Percentiles rank a stretch among this genome's conserved stretches.
These are phyloP conservation scores for Fusarium coffeatum DNA, from an alignment of 2,329 filamentous ascomycete genomes.

Conservation along the genomic window DNA sequence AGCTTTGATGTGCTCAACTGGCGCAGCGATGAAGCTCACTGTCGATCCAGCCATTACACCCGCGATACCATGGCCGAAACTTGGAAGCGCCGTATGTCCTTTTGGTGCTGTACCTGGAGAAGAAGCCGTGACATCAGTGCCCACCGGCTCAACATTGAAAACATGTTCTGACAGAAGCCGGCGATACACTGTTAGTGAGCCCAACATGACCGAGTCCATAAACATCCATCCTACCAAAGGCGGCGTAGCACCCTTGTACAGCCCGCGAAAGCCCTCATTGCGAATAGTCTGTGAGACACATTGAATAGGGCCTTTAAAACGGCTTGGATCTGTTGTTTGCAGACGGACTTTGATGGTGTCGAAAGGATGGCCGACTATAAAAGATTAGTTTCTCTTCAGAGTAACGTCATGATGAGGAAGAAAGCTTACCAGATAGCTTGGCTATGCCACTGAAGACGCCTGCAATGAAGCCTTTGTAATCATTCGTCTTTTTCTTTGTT, in stretches of 20 bases:
- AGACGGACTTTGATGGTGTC: slow-evolving; percentile 97
- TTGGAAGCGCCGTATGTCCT: slow-evolving; percentile 66
- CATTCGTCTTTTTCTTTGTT: slow-evolving; percentile 24
- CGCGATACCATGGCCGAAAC: slow-evolving; percentile 86
- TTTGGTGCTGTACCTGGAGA: slow-evolving; percentile 19
- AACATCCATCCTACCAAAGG: slow-evolving; percentile 98
- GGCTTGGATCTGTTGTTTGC: slow-evolving; percentile 81
- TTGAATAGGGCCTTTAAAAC: slow-evolving; percentile 87
- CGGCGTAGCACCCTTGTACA: slow-evolving; percentile 95
- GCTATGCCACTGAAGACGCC: slow-evolving; percentile 96
- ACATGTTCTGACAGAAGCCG: slow-evolving; percentile 83
- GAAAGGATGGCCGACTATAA: slow-evolving; percentile 76
- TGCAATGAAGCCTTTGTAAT: slow-evolving; percentile 96
- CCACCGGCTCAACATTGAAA: slow-evolving; percentile 65
- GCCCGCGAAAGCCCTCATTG: slow-evolving; percentile 83
- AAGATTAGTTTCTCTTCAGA: slow-evolving; percentile 9
- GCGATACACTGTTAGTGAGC: slow-evolving; percentile 90
- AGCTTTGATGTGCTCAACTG: slow-evolving; percentile 95
- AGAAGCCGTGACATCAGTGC: slow-evolving; percentile 27
- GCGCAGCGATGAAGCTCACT: slow-evolving; percentile 91
- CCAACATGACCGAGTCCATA: slow-evolving; percentile 93
- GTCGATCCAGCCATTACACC: slow-evolving; percentile 89
- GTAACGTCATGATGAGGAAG: neutral
- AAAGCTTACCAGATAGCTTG: slow-evolving; percentile 79
- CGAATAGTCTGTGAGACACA: slow-evolving; percentile 86